Conservation (phyloP, 345 rosid species). For the Melastoma malabathricum region DNA sequence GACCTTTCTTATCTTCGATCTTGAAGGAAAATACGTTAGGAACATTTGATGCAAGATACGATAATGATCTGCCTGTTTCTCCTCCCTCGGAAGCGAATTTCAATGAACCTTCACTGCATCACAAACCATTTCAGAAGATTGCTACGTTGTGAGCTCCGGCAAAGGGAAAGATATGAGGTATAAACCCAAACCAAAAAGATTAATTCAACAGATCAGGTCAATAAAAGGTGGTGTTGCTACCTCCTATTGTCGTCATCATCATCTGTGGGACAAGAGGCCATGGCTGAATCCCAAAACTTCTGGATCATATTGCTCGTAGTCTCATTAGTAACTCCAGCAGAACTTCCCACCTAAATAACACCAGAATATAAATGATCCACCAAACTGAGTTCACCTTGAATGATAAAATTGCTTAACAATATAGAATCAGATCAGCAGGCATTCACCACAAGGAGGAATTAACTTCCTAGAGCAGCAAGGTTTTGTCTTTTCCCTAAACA, state of each 20-base stretch:
- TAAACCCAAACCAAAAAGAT: not conserved
- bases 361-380: too few species aligned
- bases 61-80: conserved; percentile 52
- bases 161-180: conserved; percentile 6
- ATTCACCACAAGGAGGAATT: too few species aligned
- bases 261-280: conserved; percentile 60
- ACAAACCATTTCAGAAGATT: conserved; percentile 8
- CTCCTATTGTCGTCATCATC: conserved; percentile 81
- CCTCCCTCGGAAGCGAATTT: conserved; percentile 67
- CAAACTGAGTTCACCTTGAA: too few species aligned
- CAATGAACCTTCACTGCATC: conserved; percentile 70
- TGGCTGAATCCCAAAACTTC: conserved; percentile 98
- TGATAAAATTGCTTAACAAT: too few species aligned
- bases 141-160: conserved; percentile 4
- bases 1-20: conserved; percentile 66
- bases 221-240: conserved; percentile 16
- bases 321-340: conserved; percentile 62
- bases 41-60: conserved; percentile 25
- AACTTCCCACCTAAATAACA: conserved; percentile 54
- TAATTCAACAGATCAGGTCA: not conserved
- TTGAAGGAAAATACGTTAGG: conserved; percentile 57
- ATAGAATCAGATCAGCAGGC: too few species aligned
- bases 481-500: too few species aligned
- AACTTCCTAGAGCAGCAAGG: too few species aligned
- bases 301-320: conserved; percentile 81